Evolutionary conservation across 2,329 filamentous ascomycete genomes (phyloP).

Genomic region (Pseudomassariella vexata): DNA sequence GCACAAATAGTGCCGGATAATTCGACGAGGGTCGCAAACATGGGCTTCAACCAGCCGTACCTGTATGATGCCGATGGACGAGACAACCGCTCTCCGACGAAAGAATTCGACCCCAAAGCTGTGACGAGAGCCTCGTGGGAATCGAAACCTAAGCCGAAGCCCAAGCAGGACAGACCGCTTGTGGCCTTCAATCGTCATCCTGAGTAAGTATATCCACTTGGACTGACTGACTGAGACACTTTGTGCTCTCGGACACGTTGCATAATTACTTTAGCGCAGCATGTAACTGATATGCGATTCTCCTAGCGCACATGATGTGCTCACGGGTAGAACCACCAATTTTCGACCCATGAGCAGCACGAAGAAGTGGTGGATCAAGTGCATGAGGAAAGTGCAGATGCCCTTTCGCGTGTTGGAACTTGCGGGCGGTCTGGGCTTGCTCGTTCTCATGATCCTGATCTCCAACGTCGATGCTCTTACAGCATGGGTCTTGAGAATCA

Average conservation of each 20-base stretch:
- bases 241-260: not conserved
- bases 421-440: conserved; percentile 61
- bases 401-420: conserved; percentile 61
- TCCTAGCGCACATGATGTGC: conserved; percentile 54
- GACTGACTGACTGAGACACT: no score
- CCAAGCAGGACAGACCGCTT: conserved; percentile 68
- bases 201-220: conserved; percentile 54
- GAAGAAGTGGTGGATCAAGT: conserved; percentile 67
- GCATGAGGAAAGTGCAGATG: conserved; percentile 64
- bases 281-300: conserved; percentile 5
- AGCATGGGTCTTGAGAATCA: conserved; percentile 71
- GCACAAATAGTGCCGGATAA: no score
- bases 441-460: conserved; percentile 74
- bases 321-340: conserved; percentile 55
- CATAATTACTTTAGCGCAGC: not conserved
- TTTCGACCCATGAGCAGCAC: conserved; percentile 62
- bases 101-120: conserved; percentile 66
- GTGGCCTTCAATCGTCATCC: conserved; percentile 82
- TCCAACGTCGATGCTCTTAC: conserved; percentile 58
- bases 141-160: conserved; percentile 52
- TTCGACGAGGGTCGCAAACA: conserved; percentile 14
- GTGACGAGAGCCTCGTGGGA: conserved; percentile 74
- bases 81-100: conserved; percentile 19
- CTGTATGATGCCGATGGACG: conserved; percentile 21
- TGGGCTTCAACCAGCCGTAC: conserved; percentile 23